These are phyloP conservation scores for Aureobasidium zeae DNA, from an alignment of 2,329 filamentous ascomycete genomes.

Conservation along the genomic window DNA sequence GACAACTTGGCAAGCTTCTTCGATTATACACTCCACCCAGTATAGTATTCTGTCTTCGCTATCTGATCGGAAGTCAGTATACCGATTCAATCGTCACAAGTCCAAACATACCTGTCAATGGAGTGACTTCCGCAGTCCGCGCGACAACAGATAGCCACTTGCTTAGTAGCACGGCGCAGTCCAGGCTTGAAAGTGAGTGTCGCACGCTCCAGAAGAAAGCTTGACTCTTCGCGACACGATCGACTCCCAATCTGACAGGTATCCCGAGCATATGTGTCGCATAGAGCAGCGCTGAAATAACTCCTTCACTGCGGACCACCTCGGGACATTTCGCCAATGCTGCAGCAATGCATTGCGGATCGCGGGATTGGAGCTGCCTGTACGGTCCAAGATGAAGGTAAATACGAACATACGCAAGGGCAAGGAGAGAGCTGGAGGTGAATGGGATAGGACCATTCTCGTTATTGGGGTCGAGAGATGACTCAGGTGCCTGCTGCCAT, in stretches of 20 bases:
- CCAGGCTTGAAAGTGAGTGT: conserved; percentile 47
- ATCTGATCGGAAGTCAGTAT: conserved; percentile 27
- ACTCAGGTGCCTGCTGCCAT: conserved; percentile 30
- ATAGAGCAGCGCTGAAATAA: conserved; percentile 44
- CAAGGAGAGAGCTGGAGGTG: conserved; percentile 39
- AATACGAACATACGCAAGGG: conserved; percentile 40
- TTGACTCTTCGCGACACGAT: conserved; percentile 46
- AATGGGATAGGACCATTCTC: conserved; percentile 30
- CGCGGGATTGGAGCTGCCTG: conserved; percentile 37
- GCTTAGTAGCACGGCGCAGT: conserved; percentile 46
- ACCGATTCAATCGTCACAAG: conserved; percentile 27
- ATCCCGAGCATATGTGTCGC: conserved; percentile 48
- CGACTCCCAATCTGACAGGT: conserved; percentile 46
- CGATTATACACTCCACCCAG: conserved; percentile 35
- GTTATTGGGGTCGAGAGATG: conserved; percentile 30
- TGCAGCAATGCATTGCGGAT: conserved; percentile 34
- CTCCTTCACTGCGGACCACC: conserved; percentile 41
- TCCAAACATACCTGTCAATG: background rate
- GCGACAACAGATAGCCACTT: conserved; percentile 35
- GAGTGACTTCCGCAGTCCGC: background rate
- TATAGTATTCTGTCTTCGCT: conserved; percentile 32
- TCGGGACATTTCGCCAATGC: conserved; percentile 31
- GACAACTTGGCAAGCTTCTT: conserved; percentile 31
- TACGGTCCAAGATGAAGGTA: conserved; percentile 39
- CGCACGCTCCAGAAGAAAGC: conserved; percentile 50